Conservation (phyloP, 805 yeast species). For the Yueomyces sinensis region DNA sequence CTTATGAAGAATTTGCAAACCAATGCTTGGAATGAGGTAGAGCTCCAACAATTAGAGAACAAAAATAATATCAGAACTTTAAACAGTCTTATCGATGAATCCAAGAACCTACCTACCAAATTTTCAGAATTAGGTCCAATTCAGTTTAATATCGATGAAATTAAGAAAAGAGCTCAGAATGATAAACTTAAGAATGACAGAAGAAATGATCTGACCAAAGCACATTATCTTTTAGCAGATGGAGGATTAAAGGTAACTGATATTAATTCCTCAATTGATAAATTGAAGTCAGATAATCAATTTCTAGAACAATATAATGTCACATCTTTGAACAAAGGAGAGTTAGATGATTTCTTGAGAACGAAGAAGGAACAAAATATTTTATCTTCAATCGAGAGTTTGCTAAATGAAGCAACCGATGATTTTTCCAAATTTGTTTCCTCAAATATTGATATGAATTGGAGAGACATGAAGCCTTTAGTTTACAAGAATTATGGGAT, state of each 20-base stretch:
- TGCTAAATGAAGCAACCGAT: constrained; percentile 55
- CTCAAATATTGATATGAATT: constrained; percentile 63
- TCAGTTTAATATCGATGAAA: constrained; percentile 67
- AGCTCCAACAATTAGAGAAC: background rate
- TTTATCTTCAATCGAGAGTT: constrained; percentile 68
- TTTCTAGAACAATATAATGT: constrained; percentile 18
- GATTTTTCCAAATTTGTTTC: constrained; percentile 74
- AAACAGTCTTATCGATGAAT: constrained; percentile 58
- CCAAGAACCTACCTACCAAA: constrained; percentile 56
- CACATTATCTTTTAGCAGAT: constrained; percentile 80
- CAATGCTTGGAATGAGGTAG: too few relatives aligned
- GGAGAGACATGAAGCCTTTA: constrained; percentile 68
- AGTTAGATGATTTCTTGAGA: constrained; percentile 6
- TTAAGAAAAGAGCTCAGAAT: constrained; percentile 51
- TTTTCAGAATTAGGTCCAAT: constrained; percentile 65
- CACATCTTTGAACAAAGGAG: constrained; percentile 2
- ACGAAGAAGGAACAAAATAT: constrained; percentile 74
- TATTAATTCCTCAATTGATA: constrained; percentile 44
- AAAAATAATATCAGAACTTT: constrained; percentile 1
- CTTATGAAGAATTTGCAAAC: too few relatives aligned
- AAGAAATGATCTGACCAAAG: constrained; percentile 38
- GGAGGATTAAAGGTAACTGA: constrained; percentile 83
- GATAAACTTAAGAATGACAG: constrained; percentile 29
- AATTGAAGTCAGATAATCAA: constrained; percentile 28
- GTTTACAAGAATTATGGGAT: constrained; percentile 62